A percentile compares a stretch with the other conserved stretches of the same genome.
phyloP scores from a whole-genome alignment of 345 rosid genomes.

The Eucalyptus pumila region DNA sequence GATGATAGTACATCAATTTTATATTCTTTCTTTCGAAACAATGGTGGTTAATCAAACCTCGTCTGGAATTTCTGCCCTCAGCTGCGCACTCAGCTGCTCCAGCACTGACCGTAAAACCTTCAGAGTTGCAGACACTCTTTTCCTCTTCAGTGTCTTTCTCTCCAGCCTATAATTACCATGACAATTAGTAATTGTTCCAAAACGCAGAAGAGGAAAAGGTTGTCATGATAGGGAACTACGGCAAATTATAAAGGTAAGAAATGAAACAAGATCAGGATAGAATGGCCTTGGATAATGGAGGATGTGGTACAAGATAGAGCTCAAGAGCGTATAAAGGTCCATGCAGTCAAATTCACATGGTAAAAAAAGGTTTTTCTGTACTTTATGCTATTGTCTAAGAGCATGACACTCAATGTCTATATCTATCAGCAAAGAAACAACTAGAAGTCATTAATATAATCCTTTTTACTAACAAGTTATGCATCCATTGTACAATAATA shows the following conservation, averaged over 20 bases:
- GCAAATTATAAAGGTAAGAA: background rate
- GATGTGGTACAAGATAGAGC: background rate
- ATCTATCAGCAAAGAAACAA: background rate
- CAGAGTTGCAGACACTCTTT: constrained; percentile 73
- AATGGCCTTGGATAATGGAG: background rate
- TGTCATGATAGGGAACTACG: background rate
- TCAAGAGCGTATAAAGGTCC: background rate
- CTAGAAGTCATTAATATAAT: background rate
- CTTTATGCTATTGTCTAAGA: background rate
- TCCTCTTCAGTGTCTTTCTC: constrained; percentile 71
- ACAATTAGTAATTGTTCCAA: background rate
- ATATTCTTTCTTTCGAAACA: background rate
- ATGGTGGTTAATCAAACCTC: constrained; percentile 37
- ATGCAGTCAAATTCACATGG: background rate
- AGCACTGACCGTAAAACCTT: constrained; percentile 79
- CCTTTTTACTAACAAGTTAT: background rate
- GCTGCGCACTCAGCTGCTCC: constrained; percentile 63
- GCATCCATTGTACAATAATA: background rate
- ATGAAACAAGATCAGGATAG: background rate
- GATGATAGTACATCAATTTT: background rate
- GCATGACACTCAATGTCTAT: background rate
- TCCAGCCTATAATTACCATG: constrained; percentile 58
- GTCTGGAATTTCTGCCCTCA: constrained; percentile 69
- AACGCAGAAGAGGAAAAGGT: background rate
- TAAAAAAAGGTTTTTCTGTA: background rate